Conservation (phyloP, 164 flowering plant species). For the Echeveria elegans region DNA sequence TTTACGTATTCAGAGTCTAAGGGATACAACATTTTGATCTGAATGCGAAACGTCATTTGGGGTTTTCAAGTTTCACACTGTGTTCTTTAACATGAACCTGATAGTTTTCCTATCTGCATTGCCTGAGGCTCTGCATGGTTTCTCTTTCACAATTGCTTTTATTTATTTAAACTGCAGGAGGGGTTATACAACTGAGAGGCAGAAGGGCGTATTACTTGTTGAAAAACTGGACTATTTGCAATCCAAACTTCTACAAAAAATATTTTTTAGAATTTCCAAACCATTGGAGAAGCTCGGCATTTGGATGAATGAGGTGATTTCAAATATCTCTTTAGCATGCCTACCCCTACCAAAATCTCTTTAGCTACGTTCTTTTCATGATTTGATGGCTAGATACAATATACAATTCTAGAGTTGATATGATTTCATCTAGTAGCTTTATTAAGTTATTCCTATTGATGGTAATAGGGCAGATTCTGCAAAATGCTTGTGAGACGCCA, state of each 20-base stretch:
- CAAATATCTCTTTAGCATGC: background rate
- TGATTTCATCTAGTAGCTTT: constrained; percentile 2
- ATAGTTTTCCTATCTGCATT: background rate
- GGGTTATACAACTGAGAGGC: constrained; percentile 83
- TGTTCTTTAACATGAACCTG: background rate
- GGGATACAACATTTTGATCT: too few species aligned
- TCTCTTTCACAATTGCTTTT: background rate
- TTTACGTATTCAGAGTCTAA: too few species aligned
- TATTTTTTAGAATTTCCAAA: constrained; percentile 50
- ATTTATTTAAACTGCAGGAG: constrained; percentile 44
- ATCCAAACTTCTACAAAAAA: constrained; percentile 61
- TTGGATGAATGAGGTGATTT: constrained; percentile 67
- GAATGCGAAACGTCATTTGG: too few species aligned
- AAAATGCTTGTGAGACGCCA: constrained; percentile 26
- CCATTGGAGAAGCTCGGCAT: constrained; percentile 57
- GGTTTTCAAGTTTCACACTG: background rate
- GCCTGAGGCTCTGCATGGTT: background rate
- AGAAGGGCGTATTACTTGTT: constrained; percentile 71
- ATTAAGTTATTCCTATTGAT: background rate
- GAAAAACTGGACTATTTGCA: constrained; percentile 90
- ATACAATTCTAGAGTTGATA: constrained; percentile 5
- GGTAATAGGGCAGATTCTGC: constrained; percentile 37
- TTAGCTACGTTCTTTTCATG: too few species aligned
- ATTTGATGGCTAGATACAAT: too few species aligned
- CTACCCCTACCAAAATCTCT: too few species aligned